Conservation (phyloP, 768 basidiomycete genomes). For the Infundibulicybe gibba region DNA sequence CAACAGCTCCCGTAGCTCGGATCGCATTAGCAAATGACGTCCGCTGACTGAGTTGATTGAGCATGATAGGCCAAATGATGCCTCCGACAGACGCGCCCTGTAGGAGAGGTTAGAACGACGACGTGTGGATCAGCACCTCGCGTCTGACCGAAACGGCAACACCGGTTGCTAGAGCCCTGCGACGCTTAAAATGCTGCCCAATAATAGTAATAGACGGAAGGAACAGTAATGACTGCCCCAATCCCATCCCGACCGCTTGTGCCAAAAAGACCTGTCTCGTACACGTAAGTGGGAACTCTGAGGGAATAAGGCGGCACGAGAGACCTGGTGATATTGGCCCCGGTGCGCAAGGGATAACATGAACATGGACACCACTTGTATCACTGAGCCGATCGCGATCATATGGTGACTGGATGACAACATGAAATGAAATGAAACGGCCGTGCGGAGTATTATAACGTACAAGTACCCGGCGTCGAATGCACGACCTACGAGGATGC, state of each 20-base stretch:
- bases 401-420: constrained; percentile 30
- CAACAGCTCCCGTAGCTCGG: constrained; percentile 29
- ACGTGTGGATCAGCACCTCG: too few relatives aligned
- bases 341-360: constrained; percentile 39
- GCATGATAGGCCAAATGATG: constrained; percentile 47
- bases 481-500: constrained; percentile 34
- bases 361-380: constrained; percentile 37
- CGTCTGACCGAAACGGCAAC: constrained; percentile 41
- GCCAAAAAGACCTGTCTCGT: constrained; percentile 41
- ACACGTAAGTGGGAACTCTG: constrained; percentile 7
- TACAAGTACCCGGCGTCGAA: constrained; percentile 50
- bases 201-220: constrained; percentile 44
- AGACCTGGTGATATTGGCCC: constrained; percentile 42
- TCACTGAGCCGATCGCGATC: constrained; percentile 26
- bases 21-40: constrained; percentile 30
- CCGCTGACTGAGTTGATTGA: constrained; percentile 28
- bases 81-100: constrained; percentile 47
- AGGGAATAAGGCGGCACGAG: constrained; percentile 2
- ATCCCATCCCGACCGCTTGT: constrained; percentile 56
- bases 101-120: neutral
- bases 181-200: constrained; percentile 41
- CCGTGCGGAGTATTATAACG: constrained; percentile 7
- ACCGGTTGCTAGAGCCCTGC: constrained; percentile 33
- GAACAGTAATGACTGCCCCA: constrained; percentile 44
- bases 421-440: constrained; percentile 16